Percentiles rank a stretch among this genome's conserved stretches.
Conservation (phyloP, 2,329 filamentous ascomycete genomes). For the Sclerotinia nivalis region DNA sequence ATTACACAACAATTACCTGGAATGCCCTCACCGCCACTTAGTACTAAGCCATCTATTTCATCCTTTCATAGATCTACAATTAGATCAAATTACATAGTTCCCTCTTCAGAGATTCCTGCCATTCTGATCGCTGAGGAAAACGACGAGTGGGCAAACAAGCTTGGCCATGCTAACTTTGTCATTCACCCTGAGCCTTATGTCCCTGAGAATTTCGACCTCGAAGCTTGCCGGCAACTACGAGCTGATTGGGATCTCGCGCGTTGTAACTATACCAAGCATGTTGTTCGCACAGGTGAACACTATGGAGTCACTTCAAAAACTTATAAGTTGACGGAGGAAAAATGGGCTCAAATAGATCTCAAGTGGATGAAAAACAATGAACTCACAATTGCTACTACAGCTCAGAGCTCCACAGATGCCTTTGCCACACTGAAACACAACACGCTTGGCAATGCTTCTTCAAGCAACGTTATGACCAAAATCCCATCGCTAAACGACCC, state of each 20-base stretch:
- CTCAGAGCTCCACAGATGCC: conserved; percentile 45
- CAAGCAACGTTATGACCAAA: conserved; percentile 55
- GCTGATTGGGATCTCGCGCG: conserved; percentile 82
- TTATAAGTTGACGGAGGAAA: conserved; percentile 80
- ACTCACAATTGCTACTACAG: conserved; percentile 56
- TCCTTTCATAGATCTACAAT: conserved; percentile 60
- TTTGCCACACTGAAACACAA: conserved; percentile 48
- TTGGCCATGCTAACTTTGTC: conserved; percentile 92
- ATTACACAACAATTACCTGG: conserved; percentile 48
- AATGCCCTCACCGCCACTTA: conserved; percentile 70
- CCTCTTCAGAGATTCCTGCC: conserved; percentile 58
- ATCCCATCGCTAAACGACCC: conserved; percentile 70
- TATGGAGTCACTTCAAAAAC: conserved; percentile 89
- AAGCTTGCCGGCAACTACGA: conserved; percentile 63
- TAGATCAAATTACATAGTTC: conserved; percentile 50
- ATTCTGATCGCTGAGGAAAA: conserved; percentile 68
- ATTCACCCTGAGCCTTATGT: conserved; percentile 81
- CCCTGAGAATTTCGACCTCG: conserved; percentile 58
- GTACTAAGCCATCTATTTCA: conserved; percentile 72
- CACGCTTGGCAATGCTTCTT: conserved; percentile 48
- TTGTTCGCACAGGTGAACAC: conserved; percentile 84
- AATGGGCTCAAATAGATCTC: conserved; percentile 80
- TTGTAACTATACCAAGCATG: conserved; percentile 84
- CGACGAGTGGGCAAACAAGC: conserved; percentile 79
- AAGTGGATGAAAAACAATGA: conserved; percentile 73